Conservation (phyloP, 2,329 filamentous ascomycete species). For the Colletotrichum eremochloae region DNA sequence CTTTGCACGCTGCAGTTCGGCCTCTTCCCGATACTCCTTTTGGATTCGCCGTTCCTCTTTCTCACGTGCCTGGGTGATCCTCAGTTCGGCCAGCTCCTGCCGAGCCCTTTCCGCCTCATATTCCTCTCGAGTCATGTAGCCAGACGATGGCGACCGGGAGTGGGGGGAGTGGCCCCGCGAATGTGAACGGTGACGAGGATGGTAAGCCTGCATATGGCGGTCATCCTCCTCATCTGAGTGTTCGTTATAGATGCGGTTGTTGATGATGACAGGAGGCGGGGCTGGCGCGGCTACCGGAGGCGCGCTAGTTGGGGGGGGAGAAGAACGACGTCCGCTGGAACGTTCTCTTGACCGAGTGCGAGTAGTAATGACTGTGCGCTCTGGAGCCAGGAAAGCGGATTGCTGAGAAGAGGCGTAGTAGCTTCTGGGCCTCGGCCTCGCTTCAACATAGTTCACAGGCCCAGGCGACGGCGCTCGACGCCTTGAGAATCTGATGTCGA, state of each 20-base stretch:
- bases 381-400: constrained; percentile 57
- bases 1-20: constrained; percentile 64
- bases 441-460: constrained; percentile 62
- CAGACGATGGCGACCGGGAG: constrained; percentile 53
- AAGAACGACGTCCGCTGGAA: constrained; percentile 62
- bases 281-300: constrained; percentile 48
- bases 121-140: constrained; percentile 59
- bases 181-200: constrained; percentile 47
- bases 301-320: constrained; percentile 54
- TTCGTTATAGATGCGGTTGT: constrained; percentile 67
- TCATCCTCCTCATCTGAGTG: constrained; percentile 58
- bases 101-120: constrained; percentile 56
- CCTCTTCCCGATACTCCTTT: constrained; percentile 59
- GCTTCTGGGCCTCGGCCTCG: constrained; percentile 54
- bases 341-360: constrained; percentile 56
- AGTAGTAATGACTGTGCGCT: constrained; percentile 61
- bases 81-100: constrained; percentile 60
- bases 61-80: constrained; percentile 55
- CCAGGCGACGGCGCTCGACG: constrained; percentile 57
- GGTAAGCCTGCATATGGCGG: constrained; percentile 49
- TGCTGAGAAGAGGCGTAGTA: constrained; percentile 56
- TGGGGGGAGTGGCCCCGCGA: constrained; percentile 47
- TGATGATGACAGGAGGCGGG: constrained; percentile 66
- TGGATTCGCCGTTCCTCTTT: constrained; percentile 57
- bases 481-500: constrained; percentile 62